Evolutionary conservation across 202 grass and related monocot genomes (phyloP).

Genomic region (Eragrostis tef): DNA sequence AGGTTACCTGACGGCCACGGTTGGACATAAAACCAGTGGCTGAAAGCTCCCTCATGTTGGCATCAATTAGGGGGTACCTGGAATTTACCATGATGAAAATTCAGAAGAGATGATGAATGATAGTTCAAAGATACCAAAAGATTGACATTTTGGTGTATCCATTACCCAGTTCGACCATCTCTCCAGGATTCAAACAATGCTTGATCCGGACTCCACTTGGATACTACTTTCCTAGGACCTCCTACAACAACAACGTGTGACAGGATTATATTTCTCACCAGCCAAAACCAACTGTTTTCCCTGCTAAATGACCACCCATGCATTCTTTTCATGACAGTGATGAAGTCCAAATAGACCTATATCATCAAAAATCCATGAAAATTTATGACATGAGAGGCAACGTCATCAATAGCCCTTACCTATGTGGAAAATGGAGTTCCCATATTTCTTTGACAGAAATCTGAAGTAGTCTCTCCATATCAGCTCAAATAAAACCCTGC

Average conservation of each 20-base stretch:
- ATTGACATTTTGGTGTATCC: not conserved
- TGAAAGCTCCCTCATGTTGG: constrained; percentile 92
- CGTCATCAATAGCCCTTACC: constrained; percentile 56
- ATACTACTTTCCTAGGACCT: constrained; percentile 73
- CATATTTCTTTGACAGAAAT: constrained; percentile 86
- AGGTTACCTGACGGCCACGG: constrained; percentile 73
- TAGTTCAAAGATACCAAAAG: constrained; percentile 25
- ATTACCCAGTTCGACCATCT: constrained; percentile 84
- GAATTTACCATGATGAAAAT: constrained; percentile 8
- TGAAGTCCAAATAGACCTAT: too few relatives aligned
- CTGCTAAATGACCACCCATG: not conserved
- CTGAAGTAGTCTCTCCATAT: constrained; percentile 99
- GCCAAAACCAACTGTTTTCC: not conserved
- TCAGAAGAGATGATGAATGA: constrained; percentile 22
- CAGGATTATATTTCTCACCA: constrained; percentile 5
- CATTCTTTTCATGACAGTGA: constrained; percentile 4
- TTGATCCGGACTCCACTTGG: constrained; percentile 77
- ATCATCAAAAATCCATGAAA: too few relatives aligned
- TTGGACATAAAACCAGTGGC: constrained; percentile 94
- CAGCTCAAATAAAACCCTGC: constrained; percentile 97
- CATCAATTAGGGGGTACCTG: constrained; percentile 92
- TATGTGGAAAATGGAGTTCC: constrained; percentile 87
- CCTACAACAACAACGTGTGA: constrained; percentile 52
- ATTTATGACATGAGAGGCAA: not conserved
- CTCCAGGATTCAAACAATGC: constrained; percentile 78